These are phyloP conservation scores for Talaromyces sp. DNA, from an alignment of 2,329 filamentous ascomycete genomes.

Conservation along the genomic window DNA sequence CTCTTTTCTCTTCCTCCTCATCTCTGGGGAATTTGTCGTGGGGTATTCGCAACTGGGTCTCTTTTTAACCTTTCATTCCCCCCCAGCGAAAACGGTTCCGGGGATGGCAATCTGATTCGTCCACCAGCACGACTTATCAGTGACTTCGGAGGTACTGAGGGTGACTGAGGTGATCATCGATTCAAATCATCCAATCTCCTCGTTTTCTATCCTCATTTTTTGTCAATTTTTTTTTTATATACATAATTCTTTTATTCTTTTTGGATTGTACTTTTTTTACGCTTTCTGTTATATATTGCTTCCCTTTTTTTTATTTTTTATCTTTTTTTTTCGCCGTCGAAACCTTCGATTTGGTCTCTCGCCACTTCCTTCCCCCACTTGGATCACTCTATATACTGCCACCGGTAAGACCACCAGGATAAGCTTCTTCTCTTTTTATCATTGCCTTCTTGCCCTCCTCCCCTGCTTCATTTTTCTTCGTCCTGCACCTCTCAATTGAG, in stretches of 20 bases:
- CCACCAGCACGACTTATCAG: conserved; percentile 2
- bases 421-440: conserved; percentile 4
- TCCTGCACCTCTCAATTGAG: conserved; percentile 1
- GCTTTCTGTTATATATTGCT: conserved; percentile 7
- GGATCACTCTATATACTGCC: conserved; percentile 3
- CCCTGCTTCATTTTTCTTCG: conserved; percentile 6
- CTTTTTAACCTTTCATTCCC: neutral
- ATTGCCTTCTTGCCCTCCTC: neutral
- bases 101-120: conserved; percentile 4
- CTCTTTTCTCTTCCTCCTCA: neutral
- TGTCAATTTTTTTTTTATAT: conserved; percentile 6
- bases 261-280: conserved; percentile 5
- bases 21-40: neutral
- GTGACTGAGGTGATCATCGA: conserved; percentile 12
- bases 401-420: conserved; percentile 14
- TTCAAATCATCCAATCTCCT: conserved; percentile 13
- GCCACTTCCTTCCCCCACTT: conserved; percentile 6
- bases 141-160: conserved; percentile 8
- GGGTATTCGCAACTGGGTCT: neutral
- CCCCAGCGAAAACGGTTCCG: neutral
- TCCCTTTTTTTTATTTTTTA: conserved; percentile 13
- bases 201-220: conserved; percentile 9
- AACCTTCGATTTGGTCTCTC: conserved; percentile 9
- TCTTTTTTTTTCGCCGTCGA: conserved; percentile 8
- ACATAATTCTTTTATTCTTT: neutral